Base-by-base conservation (phyloP, 2,329 filamentous ascomycete species). In the Arthrobotrys megalospora region DNA sequence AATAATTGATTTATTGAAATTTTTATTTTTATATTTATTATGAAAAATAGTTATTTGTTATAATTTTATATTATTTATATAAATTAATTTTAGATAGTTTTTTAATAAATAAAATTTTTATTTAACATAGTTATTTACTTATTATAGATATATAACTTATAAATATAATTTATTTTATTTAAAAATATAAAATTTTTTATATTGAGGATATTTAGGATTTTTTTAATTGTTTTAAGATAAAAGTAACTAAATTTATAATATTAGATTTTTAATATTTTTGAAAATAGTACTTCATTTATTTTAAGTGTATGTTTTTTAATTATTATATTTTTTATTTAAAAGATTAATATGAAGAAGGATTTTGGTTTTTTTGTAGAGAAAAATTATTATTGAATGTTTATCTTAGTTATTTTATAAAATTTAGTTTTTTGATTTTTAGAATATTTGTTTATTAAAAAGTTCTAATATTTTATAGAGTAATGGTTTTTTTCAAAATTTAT, bases 1-100 rank as follows among this genome's bases (percentile, higher is more conserved):
- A 58, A 58, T 58, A 32, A 6, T 36, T 58, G n/a, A 36, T 58
- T 58, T 55, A 55, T 55, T 12, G 32, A 28, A 32, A 55, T 55
- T 21, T 32, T 28, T 55, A 55, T 21, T 32, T 8, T 34, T 34
- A 34, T 58, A 58, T 36, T 58, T 58, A 36, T 58, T 58, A 16
- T 58, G 36, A 38, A 58, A 58, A 58, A 12, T 10, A 12, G 32
- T 58, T 58, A 58, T 36, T 58, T 58, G 6, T 36, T 36, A 58
- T 32, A 58, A 36, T 12, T n/a, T 16, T 36, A 58, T 58, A 58
- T 6, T 45, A 45, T 45, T 45, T 45, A 45, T 45, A 45, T 45
- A 16, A 6, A 45, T 45, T 45, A 28, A 28, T 5, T 28, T n/a
- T 45, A 14, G n/a, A n/a, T 14, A 14, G 6, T n/a, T 45, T n/a